Conservation (phyloP, 108 stramenopile species). For the Pseudonitzschia multistriata region DNA sequence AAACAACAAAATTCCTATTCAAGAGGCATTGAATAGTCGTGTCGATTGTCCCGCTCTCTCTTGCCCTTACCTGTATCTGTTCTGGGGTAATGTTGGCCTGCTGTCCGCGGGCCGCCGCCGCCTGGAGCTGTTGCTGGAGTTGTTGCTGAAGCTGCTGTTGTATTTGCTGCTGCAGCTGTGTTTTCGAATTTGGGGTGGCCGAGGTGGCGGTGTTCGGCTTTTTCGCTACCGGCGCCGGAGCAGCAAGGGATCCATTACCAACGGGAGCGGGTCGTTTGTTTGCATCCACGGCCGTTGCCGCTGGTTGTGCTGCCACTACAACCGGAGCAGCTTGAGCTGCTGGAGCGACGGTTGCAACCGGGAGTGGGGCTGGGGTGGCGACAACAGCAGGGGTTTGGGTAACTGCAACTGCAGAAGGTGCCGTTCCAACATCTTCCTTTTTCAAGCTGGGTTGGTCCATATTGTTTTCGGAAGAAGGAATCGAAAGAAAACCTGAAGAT, state of each 20-base stretch:
- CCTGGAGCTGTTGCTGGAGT: conserved; percentile 76
- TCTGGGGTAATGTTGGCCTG: conserved; percentile 86
- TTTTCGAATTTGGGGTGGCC: conserved; percentile 30
- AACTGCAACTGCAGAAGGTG: background rate
- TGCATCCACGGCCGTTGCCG: background rate
- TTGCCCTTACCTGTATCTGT: conserved; percentile 62
- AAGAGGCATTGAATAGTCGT: background rate
- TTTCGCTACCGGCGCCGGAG: conserved; percentile 30
- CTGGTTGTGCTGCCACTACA: background rate
- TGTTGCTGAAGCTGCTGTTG: conserved; percentile 81
- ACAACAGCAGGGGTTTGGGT: conserved; percentile 3
- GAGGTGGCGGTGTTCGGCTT: conserved; percentile 38
- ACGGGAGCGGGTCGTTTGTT: conserved; percentile 17
- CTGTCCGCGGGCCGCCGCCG: conserved; percentile 82
- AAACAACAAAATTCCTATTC: background rate
- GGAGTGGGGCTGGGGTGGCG: background rate
- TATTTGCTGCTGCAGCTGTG: conserved; percentile 77
- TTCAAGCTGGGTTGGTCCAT: conserved; percentile 4
- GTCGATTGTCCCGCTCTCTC: background rate
- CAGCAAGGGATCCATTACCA: background rate
- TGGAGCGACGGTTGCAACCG: conserved; percentile 1
- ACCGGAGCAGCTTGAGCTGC: conserved; percentile 2
- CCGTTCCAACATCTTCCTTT: background rate
- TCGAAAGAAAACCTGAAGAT: background rate
- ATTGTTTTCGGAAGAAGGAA: background rate